Percentiles rank a stretch among this genome's conserved stretches.
Evolutionary conservation across 805 yeast genomes (phyloP).

Genomic region (Isabelozyma gotoi): DNA sequence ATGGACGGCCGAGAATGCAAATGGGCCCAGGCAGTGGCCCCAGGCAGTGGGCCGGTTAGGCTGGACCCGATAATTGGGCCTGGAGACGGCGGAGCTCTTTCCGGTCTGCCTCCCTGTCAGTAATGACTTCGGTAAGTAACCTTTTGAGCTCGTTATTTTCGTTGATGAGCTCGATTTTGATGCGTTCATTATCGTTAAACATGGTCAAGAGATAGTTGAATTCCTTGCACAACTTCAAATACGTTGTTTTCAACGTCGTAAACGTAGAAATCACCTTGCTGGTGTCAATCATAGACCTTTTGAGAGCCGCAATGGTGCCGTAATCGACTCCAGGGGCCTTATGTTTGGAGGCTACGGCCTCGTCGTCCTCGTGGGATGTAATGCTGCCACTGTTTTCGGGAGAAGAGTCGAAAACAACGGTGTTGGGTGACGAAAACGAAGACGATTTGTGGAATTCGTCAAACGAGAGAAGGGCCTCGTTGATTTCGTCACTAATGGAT

Average conservation of each 20-base stretch:
- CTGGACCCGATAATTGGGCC: too few species aligned
- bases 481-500: not conserved
- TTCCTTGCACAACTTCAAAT: conserved; percentile 37
- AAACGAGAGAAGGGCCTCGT: not conserved
- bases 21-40: too few species aligned
- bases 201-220: conserved; percentile 34
- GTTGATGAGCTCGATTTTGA: conserved; percentile 33
- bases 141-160: conserved; percentile 34
- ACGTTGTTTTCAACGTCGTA: conserved; percentile 33
- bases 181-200: conserved; percentile 35
- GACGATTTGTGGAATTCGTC: not conserved
- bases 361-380: conserved; percentile 7
- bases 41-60: too few species aligned
- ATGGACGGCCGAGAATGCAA: too few species aligned
- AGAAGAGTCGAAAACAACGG: conserved; percentile 7
- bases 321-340: conserved; percentile 3
- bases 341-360: not conserved
- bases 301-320: conserved; percentile 16
- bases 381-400: conserved; percentile 8
- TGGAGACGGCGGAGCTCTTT: conserved; percentile 3
- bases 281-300: conserved; percentile 21
- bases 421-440: not conserved
- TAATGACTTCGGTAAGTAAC: conserved; percentile 27
- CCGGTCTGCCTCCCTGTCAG: conserved; percentile 16
- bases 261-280: conserved; percentile 28